A percentile compares a stretch with the other conserved stretches of the same genome.
phyloP scores from a whole-genome alignment of 305 asterid genomes.

The Solanum hybrid region DNA sequence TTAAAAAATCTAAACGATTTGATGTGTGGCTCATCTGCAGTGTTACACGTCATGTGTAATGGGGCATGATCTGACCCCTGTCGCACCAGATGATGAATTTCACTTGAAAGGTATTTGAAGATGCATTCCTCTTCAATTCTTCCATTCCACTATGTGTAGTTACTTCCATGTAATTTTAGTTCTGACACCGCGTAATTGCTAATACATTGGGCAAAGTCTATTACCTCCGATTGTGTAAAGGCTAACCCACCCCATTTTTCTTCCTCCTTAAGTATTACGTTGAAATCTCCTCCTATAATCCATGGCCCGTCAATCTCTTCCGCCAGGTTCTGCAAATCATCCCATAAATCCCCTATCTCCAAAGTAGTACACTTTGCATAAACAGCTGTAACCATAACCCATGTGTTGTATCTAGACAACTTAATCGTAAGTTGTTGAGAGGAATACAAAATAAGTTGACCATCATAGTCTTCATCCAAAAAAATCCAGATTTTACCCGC shows the following conservation, averaged over 20 bases:
- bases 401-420: background rate
- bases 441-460: background rate
- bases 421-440: background rate
- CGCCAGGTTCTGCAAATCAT: background rate
- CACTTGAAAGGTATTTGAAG: background rate
- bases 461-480: background rate
- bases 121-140: background rate
- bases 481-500: background rate
- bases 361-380: background rate
- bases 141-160: background rate
- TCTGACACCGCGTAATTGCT: background rate
- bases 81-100: background rate
- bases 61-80: background rate
- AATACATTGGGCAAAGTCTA: background rate
- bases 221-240: background rate
- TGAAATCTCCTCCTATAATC: background rate
- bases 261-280: background rate
- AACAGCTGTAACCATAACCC: background rate
- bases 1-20: background rate
- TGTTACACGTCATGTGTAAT: background rate
- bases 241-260: background rate
- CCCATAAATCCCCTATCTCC: background rate
- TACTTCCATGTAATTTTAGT: background rate
- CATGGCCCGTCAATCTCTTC: background rate
- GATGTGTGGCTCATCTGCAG: background rate